These are phyloP conservation scores for Chaetomium strumarium DNA, from an alignment of 2,329 filamentous ascomycete genomes.

Conservation along the genomic window DNA sequence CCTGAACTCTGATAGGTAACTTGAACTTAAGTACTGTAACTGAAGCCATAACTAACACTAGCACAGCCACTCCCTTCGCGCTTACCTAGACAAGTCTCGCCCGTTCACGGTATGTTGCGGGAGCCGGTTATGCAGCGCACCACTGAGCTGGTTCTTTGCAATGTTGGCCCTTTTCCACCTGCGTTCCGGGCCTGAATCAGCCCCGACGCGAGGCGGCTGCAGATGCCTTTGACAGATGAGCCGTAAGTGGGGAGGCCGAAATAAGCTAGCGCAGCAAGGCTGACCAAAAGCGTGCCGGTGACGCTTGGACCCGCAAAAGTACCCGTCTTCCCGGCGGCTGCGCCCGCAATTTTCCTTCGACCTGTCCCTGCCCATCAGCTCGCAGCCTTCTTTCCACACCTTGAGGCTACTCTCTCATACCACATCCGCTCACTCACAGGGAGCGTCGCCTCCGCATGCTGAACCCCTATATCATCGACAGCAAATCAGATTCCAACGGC, in stretches of 20 bases:
- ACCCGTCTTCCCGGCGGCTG: conserved; percentile 13
- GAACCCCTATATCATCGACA: neutral
- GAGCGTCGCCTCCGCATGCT: neutral
- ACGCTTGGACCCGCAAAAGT: conserved; percentile 5
- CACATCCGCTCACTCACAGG: neutral
- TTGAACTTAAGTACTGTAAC: too few relatives aligned
- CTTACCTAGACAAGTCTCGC: too few relatives aligned
- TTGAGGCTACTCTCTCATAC: conserved; percentile 14
- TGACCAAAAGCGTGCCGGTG: neutral
- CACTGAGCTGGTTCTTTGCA: too few relatives aligned
- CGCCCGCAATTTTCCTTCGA: conserved; percentile 16
- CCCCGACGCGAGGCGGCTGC: neutral
- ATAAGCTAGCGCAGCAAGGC: conserved; percentile 10
- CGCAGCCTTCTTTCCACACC: conserved; percentile 12
- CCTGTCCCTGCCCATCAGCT: conserved; percentile 9
- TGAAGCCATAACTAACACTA: too few relatives aligned
- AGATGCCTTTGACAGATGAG: neutral
- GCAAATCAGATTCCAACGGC: neutral
- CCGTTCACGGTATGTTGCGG: too few relatives aligned
- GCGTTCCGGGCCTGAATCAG: neutral
- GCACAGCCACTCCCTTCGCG: too few relatives aligned
- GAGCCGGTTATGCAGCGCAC: too few relatives aligned
- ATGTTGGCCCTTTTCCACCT: too few relatives aligned
- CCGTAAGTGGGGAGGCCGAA: conserved; percentile 10
- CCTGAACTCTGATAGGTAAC: too few relatives aligned